These are phyloP conservation scores for Acer saccharum DNA, from an alignment of 345 rosid species.

Conservation along the genomic window DNA sequence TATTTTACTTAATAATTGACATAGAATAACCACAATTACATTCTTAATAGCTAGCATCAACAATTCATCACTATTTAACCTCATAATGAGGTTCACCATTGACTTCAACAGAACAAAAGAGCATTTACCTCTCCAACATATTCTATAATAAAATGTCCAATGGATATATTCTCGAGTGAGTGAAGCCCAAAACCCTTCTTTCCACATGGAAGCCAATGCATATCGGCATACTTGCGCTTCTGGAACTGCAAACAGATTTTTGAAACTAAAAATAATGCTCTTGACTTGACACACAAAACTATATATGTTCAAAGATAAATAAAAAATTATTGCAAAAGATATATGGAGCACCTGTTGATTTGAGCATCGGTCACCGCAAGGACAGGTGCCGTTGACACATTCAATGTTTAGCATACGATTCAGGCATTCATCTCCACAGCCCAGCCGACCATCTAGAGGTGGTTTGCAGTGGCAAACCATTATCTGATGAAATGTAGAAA, in stretches of 20 bases:
- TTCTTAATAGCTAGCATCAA: conserved; percentile 3
- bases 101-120: neutral
- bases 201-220: conserved; percentile 79
- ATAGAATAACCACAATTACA: neutral
- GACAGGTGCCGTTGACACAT: conserved; percentile 93
- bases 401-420: conserved; percentile 98
- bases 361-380: conserved; percentile 88
- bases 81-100: conserved; percentile 9
- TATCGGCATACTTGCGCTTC: conserved; percentile 68
- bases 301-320: neutral
- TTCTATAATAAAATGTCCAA: conserved; percentile 89
- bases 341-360: conserved; percentile 76
- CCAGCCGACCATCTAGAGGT: conserved; percentile 57
- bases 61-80: neutral
- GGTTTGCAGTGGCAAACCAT: conserved; percentile 96
- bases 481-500: conserved; percentile 49
- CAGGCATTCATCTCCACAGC: conserved; percentile 96
- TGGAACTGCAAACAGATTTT: conserved; percentile 75
- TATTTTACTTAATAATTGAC: conserved; percentile 8
- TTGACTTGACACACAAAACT: neutral
- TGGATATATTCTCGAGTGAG: conserved; percentile 64
- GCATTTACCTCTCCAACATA: conserved; percentile 93
- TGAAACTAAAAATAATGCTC: conserved; percentile 9
- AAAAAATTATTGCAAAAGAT: conserved; percentile 14
- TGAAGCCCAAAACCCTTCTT: conserved; percentile 97